Conservation (phyloP, 2,329 filamentous ascomycete genomes). For the Colletotrichum costaricense region DNA sequence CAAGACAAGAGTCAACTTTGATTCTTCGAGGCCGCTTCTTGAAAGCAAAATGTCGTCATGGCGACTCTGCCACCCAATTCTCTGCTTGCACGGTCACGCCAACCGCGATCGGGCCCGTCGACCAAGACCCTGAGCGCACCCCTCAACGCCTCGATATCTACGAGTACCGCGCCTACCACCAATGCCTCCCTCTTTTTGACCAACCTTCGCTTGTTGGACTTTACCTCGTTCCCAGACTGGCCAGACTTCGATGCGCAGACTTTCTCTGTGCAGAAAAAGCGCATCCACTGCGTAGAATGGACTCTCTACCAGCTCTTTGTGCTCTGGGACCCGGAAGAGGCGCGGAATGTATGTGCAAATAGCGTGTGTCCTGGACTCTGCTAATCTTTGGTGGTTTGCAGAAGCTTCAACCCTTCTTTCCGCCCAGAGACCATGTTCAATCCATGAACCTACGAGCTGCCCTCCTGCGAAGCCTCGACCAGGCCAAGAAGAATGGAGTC, state of each 20-base stretch:
- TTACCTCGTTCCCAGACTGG: conserved; percentile 83
- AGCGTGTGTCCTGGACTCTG: background rate
- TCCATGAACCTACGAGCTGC: conserved; percentile 90
- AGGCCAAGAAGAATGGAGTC: conserved; percentile 87
- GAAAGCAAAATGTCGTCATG: conserved; percentile 44
- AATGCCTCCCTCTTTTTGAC: conserved; percentile 79
- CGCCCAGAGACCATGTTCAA: conserved; percentile 88
- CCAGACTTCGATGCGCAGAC: conserved; percentile 77
- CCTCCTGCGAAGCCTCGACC: conserved; percentile 82
- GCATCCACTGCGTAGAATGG: conserved; percentile 89
- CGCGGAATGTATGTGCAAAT: conserved; percentile 71
- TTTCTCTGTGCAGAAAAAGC: conserved; percentile 84
- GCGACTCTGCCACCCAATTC: conserved; percentile 45
- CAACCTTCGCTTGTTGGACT: conserved; percentile 84
- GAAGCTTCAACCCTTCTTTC: conserved; percentile 93
- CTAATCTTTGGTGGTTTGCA: conserved; percentile 46
- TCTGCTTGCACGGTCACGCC: conserved; percentile 44
- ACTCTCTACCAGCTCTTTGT: conserved; percentile 87
- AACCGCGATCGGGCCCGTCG: conserved; percentile 36
- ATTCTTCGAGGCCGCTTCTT: background rate
- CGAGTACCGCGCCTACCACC: conserved; percentile 55
- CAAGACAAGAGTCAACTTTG: conserved; percentile 4
- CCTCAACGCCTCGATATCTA: conserved; percentile 27
- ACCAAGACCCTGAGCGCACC: conserved; percentile 31
- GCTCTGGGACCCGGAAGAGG: conserved; percentile 83